Evolutionary conservation across 768 basidiomycete genomes (phyloP).

Genomic region (Psilocybe cyanescens): DNA sequence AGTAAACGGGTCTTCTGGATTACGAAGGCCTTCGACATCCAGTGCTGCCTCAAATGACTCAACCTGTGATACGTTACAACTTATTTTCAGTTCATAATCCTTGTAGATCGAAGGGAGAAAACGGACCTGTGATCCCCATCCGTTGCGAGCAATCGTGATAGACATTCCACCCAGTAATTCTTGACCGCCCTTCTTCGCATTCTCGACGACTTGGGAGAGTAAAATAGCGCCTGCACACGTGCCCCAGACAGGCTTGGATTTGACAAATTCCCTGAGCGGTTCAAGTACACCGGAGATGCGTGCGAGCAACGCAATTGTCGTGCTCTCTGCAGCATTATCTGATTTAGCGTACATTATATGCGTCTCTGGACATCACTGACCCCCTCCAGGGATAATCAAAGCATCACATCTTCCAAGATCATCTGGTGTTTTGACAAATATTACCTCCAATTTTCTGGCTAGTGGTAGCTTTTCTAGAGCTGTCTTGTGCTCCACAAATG

Average conservation of each 20-base stretch:
- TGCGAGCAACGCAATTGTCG: slow-evolving; percentile 84
- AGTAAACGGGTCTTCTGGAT: slow-evolving; percentile 66
- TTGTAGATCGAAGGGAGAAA: not conserved
- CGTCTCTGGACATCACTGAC: slow-evolving; percentile 35
- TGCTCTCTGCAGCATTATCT: slow-evolving; percentile 65
- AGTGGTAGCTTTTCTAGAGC: slow-evolving; percentile 63
- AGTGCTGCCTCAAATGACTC: slow-evolving; percentile 91
- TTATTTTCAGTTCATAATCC: not conserved
- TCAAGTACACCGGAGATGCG: slow-evolving; percentile 75
- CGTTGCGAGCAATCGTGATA: slow-evolving; percentile 83
- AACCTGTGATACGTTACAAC: slow-evolving; percentile 55
- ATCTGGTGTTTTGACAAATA: slow-evolving; percentile 72
- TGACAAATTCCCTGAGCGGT: slow-evolving; percentile 78
- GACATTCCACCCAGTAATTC: slow-evolving; percentile 83
- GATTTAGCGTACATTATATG: not conserved
- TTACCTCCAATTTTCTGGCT: slow-evolving; percentile 45
- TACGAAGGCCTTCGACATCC: slow-evolving; percentile 60
- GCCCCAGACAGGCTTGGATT: slow-evolving; percentile 84
- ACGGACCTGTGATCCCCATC: slow-evolving; percentile 90
- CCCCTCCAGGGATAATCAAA: slow-evolving; percentile 93
- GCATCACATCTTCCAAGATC: slow-evolving; percentile 81
- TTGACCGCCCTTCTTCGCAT: slow-evolving; percentile 86
- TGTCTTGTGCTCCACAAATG: slow-evolving; percentile 85
- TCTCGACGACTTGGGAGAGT: slow-evolving; percentile 72
- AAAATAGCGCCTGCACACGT: slow-evolving; percentile 96